These are phyloP conservation scores for Diplosphaera chodatii DNA, from an alignment of 139 green algal species.

Conservation along the genomic window DNA sequence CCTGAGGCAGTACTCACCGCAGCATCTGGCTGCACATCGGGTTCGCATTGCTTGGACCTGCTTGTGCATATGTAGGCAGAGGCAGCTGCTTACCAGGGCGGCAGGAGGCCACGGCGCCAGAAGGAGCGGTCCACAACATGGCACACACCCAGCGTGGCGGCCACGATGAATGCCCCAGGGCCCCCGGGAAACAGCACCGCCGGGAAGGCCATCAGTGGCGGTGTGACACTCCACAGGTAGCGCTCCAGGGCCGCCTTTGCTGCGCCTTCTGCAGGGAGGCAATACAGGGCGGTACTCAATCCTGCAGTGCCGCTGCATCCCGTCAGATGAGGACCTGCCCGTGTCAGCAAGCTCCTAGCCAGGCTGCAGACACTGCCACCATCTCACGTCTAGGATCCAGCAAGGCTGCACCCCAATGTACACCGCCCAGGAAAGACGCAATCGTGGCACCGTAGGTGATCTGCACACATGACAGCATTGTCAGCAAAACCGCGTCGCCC, in stretches of 20 bases:
- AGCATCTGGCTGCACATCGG: too few relatives aligned
- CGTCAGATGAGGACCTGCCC: too few relatives aligned
- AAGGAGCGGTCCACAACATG: conserved; percentile 36
- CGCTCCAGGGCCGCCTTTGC: conserved; percentile 25
- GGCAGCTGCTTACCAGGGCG: conserved; percentile 14
- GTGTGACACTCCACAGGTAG: conserved; percentile 77
- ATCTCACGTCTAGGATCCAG: background rate
- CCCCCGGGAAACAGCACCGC: conserved; percentile 45
- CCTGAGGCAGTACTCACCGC: too few relatives aligned
- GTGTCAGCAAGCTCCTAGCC: background rate
- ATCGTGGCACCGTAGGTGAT: conserved; percentile 58
- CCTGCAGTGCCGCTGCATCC: background rate
- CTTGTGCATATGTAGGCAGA: too few relatives aligned
- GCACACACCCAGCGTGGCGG: conserved; percentile 22
- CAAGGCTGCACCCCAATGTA: conserved; percentile 66
- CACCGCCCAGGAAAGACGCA: conserved; percentile 80
- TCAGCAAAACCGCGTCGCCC: too few relatives aligned
- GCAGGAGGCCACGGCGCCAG: conserved; percentile 17
- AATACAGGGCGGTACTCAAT: background rate
- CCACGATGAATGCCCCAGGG: conserved; percentile 20
- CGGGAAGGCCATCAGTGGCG: conserved; percentile 74
- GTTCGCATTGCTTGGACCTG: too few relatives aligned
- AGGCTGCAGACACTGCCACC: background rate
- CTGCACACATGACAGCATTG: background rate
- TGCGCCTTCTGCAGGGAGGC: background rate